Evolutionary conservation across 176 grass and related monocot species (phyloP).

Genomic region (Cymbopogon citratus): DNA sequence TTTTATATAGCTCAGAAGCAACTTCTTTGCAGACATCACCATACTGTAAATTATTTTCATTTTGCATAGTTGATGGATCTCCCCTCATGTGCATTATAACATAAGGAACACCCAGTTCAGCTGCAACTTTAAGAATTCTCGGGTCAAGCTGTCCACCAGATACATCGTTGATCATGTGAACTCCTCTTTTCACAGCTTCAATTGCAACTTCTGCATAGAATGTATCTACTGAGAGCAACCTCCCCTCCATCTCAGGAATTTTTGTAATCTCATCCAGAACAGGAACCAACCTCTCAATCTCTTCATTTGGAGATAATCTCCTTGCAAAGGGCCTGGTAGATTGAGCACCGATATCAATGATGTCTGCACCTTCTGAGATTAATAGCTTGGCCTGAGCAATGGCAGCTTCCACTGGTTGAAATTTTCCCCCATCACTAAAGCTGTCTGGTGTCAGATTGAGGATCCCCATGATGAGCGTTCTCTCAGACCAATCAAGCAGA

Average conservation of each 20-base stretch:
- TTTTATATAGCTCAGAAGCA: conserved; percentile 62
- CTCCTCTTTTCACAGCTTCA: conserved; percentile 80
- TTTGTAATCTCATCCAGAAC: conserved; percentile 52
- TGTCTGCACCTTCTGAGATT: conserved; percentile 81
- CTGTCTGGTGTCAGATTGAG: conserved; percentile 90
- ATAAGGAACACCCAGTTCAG: conserved; percentile 72
- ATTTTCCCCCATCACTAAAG: conserved; percentile 92
- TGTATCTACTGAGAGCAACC: conserved; percentile 71
- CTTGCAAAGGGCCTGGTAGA: conserved; percentile 76
- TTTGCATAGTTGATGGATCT: conserved; percentile 82
- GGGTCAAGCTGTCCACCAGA: conserved; percentile 77
- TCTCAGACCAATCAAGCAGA: conserved; percentile 66
- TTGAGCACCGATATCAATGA: conserved; percentile 91
- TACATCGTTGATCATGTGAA: conserved; percentile 81
- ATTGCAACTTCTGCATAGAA: conserved; percentile 70
- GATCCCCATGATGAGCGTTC: conserved; percentile 81
- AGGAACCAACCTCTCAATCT: conserved; percentile 75
- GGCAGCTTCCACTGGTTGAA: conserved; percentile 47
- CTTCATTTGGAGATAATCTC: conserved; percentile 59
- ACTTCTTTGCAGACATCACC: conserved; percentile 60
- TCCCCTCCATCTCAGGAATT: conserved; percentile 68
- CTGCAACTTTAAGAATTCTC: conserved; percentile 55
- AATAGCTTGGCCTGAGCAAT: conserved; percentile 56
- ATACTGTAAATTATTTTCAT: conserved; percentile 65
- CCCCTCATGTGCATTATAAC: conserved; percentile 88